phyloP scores from a whole-genome alignment of 2,329 filamentous ascomycete genomes.

The Penicillium sp. region DNA sequence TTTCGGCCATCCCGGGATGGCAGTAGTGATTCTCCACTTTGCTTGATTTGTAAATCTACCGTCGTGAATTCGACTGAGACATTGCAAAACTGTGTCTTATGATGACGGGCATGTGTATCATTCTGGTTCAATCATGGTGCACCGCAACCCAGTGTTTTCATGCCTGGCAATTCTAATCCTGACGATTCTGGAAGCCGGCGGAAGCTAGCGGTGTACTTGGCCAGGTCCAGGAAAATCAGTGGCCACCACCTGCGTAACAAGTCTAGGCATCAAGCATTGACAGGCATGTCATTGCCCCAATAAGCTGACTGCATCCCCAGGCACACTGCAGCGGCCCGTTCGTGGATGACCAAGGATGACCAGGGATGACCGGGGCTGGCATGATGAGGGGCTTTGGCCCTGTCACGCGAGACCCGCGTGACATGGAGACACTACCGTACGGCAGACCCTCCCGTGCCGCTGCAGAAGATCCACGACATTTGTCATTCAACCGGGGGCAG shows the following conservation, averaged over 20 bases:
- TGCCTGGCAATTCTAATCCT: constrained; percentile 7
- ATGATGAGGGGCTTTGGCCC: background rate
- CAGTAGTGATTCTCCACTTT: background rate
- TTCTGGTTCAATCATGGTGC: background rate
- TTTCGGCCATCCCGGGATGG: no score
- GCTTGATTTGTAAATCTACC: background rate
- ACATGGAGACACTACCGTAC: background rate
- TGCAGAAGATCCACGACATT: background rate
- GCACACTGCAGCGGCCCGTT: constrained; percentile 9
- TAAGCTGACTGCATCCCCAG: constrained; percentile 9
- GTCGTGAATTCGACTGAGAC: constrained; percentile 12
- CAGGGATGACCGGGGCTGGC: background rate
- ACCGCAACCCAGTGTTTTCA: background rate
- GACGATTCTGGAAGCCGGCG: constrained; percentile 1
- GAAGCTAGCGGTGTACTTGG: background rate
- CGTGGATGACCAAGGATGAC: background rate
- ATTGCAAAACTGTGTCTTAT: constrained; percentile 5
- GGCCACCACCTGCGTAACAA: constrained; percentile 10
- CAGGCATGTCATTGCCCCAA: background rate
- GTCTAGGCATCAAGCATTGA: background rate
- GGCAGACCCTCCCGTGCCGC: background rate
- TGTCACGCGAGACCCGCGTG: background rate
- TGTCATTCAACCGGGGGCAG: background rate
- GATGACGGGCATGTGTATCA: background rate
- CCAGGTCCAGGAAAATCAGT: background rate